Evolutionary conservation across 1,139 yeast genomes (phyloP).

Genomic region (Candida tropicalis): DNA sequence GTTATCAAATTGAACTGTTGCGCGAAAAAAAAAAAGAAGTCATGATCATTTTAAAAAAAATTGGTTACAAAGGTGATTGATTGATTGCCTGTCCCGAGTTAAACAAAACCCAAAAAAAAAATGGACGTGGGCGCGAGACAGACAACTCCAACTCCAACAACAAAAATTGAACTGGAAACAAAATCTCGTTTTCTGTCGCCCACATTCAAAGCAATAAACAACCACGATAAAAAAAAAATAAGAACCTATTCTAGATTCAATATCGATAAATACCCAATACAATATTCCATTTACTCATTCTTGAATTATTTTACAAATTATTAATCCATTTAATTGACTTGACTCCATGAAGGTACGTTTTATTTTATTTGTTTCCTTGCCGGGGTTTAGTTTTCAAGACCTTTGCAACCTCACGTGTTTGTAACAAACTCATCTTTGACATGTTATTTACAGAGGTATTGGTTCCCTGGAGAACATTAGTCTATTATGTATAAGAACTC

Average conservation of each 20-base stretch:
- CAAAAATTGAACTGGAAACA: neutral
- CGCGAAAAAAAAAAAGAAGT: too few relatives aligned
- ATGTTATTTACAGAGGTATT: too few relatives aligned
- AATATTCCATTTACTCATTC: neutral
- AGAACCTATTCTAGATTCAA: neutral
- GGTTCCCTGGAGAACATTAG: too few relatives aligned
- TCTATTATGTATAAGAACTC: too few relatives aligned
- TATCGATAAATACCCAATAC: neutral
- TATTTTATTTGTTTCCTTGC: neutral
- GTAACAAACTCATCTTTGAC: too few relatives aligned
- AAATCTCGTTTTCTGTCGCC: conserved; percentile 2
- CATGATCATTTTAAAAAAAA: too few relatives aligned
- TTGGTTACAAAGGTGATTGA: too few relatives aligned
- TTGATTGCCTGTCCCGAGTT: neutral
- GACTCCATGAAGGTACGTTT: conserved; percentile 5
- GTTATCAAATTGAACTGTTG: too few relatives aligned
- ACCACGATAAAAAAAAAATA: neutral
- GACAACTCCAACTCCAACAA: too few relatives aligned
- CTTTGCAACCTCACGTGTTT: conserved; percentile 6
- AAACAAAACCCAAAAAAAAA: neutral
- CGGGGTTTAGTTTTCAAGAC: neutral
- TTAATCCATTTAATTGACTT: neutral
- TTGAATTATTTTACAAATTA: neutral
- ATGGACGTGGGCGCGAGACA: neutral
- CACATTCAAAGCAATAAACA: conserved; percentile 5